These are phyloP conservation scores for Incumbomyces lentus DNA, from an alignment of 2,329 filamentous ascomycete species.

Conservation along the genomic window DNA sequence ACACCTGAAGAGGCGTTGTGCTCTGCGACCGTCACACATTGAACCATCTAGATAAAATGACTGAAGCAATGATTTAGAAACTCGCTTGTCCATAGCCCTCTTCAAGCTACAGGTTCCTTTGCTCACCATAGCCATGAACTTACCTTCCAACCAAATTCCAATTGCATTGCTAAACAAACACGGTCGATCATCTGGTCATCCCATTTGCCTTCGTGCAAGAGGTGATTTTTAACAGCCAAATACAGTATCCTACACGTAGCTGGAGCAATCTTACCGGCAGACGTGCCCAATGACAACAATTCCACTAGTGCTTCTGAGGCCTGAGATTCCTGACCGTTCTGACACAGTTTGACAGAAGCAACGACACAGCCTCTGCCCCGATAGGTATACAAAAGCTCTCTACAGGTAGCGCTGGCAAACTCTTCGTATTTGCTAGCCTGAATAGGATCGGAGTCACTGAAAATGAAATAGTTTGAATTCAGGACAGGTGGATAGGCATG, in stretches of 20 bases:
- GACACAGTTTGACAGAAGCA: background rate
- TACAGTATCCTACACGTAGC: background rate
- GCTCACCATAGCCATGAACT: background rate
- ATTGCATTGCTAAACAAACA: constrained; percentile 2
- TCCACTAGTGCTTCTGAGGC: background rate
- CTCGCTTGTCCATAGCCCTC: no score
- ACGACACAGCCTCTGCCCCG: background rate
- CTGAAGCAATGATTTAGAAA: no score
- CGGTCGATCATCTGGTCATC: background rate
- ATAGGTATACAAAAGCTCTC: background rate
- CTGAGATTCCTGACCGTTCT: background rate
- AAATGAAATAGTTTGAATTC: constrained; percentile 16
- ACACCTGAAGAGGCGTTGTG: no score
- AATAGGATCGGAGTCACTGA: constrained; percentile 10
- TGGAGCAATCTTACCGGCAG: background rate
- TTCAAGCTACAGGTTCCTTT: no score
- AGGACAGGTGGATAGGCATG: constrained; percentile 8
- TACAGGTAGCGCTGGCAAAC: background rate
- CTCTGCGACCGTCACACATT: no score
- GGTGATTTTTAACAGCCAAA: constrained; percentile 1
- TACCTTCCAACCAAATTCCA: constrained; percentile 6
- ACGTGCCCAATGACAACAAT: background rate
- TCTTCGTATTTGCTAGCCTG: background rate
- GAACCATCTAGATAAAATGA: no score
- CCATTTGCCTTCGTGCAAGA: background rate